phyloP scores from a whole-genome alignment of 1,139 yeast genomes.

The Hyphopichia burtonii region DNA sequence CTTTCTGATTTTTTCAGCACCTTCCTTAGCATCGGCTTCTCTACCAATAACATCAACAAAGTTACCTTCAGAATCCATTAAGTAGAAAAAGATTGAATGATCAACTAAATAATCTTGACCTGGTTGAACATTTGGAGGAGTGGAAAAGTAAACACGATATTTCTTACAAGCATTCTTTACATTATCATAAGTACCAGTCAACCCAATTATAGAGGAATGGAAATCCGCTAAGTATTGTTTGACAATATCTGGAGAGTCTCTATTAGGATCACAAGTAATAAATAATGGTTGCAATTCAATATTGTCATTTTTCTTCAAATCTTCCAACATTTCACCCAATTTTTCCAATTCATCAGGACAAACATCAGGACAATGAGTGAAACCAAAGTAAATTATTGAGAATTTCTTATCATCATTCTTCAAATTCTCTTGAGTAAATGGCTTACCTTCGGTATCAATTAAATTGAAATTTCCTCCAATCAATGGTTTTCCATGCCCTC shows the following conservation, averaged over 20 bases:
- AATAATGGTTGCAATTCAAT: constrained; percentile 78
- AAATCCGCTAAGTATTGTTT: constrained; percentile 80
- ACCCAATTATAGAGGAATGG: constrained; percentile 83
- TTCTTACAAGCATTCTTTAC: constrained; percentile 82
- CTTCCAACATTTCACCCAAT: constrained; percentile 73
- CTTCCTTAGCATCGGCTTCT: constrained; percentile 77
- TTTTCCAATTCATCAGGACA: constrained; percentile 98
- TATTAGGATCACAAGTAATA: constrained; percentile 93
- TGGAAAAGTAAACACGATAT: constrained; percentile 90
- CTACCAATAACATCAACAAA: constrained; percentile 94
- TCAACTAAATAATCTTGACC: constrained; percentile 97
- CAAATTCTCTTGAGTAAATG: constrained; percentile 74
- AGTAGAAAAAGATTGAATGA: constrained; percentile 91
- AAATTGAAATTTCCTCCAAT: constrained; percentile 88
- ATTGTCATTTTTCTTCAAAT: constrained; percentile 52
- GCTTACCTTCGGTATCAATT: constrained; percentile 65
- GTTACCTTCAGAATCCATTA: constrained; percentile 96
- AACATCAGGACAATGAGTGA: constrained; percentile 96
- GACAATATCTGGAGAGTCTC: constrained; percentile 83
- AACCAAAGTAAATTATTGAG: constrained; percentile 85
- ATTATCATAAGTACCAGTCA: constrained; percentile 86
- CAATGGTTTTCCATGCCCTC: constrained; percentile 88
- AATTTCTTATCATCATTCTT: constrained; percentile 61
- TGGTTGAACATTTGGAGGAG: constrained; percentile 89
- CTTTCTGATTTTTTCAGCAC: constrained; percentile 72